A percentile compares a stretch with the other conserved stretches of the same genome.
Evolutionary conservation across 805 yeast species (phyloP).

Genomic region (Hanseniaspora singularis): DNA sequence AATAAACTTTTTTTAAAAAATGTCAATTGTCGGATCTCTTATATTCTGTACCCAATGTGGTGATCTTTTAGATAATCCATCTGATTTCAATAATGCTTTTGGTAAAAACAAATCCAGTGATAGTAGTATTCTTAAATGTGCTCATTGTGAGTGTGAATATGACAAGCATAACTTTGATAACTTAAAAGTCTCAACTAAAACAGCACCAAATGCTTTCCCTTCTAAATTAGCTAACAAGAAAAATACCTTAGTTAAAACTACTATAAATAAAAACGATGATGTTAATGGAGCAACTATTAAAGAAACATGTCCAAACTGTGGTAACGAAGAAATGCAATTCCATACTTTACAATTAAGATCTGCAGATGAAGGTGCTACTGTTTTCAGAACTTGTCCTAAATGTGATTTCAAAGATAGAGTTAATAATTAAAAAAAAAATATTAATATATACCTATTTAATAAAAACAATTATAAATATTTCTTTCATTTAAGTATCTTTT

Average conservation of each 20-base stretch:
- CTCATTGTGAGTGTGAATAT: slow-evolving; percentile 35
- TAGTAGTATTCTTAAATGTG: slow-evolving; percentile 19
- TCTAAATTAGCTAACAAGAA: slow-evolving; percentile 67
- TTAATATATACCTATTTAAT: too few relatives aligned
- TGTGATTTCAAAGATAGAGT: slow-evolving; percentile 93
- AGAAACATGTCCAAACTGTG: slow-evolving; percentile 98
- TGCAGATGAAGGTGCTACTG: slow-evolving; percentile 99
- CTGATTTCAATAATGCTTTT: slow-evolving; percentile 12
- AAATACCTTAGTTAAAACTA: slow-evolving; percentile 74
- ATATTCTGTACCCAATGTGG: slow-evolving; percentile 93
- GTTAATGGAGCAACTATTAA: slow-evolving; percentile 88
- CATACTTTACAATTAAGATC: slow-evolving; percentile 93
- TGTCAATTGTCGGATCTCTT: slow-evolving; percentile 93
- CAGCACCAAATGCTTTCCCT: slow-evolving; percentile 90
- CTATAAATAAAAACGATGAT: slow-evolving; percentile 64
- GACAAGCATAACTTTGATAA: slow-evolving; percentile 45
- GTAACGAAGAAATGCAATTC: slow-evolving; percentile 94
- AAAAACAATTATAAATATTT: not conserved
- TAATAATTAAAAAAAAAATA: slow-evolving; percentile 40
- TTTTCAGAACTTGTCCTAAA: slow-evolving; percentile 86
- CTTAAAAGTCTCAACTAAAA: slow-evolving; percentile 73
- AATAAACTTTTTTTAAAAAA: slow-evolving; percentile 23
- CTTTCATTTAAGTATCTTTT: not conserved
- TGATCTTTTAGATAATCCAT: slow-evolving; percentile 57
- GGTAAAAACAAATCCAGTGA: slow-evolving; percentile 32